Conservation (phyloP, 192 early-diverging fungal species). For the Gryganskiella cystojenkinii region DNA sequence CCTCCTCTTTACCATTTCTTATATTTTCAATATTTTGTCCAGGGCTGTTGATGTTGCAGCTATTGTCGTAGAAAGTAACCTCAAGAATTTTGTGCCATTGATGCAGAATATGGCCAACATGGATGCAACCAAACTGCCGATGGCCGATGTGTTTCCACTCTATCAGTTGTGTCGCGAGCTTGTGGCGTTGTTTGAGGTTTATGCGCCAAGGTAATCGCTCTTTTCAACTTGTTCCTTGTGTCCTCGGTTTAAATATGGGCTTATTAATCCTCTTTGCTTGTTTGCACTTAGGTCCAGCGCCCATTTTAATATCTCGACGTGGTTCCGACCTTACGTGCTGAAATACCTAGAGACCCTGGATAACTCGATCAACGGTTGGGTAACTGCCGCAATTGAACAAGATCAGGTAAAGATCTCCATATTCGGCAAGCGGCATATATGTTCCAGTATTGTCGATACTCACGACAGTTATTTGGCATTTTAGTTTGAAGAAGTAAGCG, state of each 20-base stretch:
- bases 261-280: not conserved
- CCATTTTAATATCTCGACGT: conserved; percentile 75
- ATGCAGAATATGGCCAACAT: conserved; percentile 68
- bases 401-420: conserved; percentile 63
- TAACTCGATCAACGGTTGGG: conserved; percentile 76
- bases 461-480: not conserved
- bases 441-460: not conserved
- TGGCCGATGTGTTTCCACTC: conserved; percentile 62
- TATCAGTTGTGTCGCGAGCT: conserved; percentile 62
- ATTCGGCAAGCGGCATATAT: not conserved
- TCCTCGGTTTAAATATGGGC: not conserved
- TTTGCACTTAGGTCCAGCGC: conserved; percentile 29
- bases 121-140: conserved; percentile 55
- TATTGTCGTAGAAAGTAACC: conserved; percentile 61
- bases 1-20: not conserved
- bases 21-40: not conserved
- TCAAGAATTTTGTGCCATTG: conserved; percentile 62
- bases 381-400: conserved; percentile 68
- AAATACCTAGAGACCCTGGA: conserved; percentile 74
- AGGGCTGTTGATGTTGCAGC: conserved; percentile 49
- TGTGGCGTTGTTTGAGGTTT: conserved; percentile 58
- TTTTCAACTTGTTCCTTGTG: no score
- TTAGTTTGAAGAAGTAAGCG: conserved; percentile 66
- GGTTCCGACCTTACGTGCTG: conserved; percentile 77
- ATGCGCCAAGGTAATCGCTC: conserved; percentile 57